These are phyloP conservation scores for Tylopilus rubrobrunneus DNA, from an alignment of 768 basidiomycete species.

Conservation along the genomic window DNA sequence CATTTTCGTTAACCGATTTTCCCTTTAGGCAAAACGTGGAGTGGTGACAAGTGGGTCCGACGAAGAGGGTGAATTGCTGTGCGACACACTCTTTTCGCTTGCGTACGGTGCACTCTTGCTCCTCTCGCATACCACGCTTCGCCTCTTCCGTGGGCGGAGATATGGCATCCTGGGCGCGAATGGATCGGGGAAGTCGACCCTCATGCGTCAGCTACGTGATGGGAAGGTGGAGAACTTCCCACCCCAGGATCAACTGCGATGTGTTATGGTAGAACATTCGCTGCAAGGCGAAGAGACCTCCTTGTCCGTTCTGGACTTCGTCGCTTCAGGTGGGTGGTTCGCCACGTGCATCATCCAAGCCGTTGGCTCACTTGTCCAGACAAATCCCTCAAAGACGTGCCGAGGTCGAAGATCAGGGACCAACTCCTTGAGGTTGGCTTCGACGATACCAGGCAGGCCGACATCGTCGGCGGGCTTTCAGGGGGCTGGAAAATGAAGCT, in stretches of 20 bases:
- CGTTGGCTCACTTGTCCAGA: conserved; percentile 41
- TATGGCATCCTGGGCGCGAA: conserved; percentile 98
- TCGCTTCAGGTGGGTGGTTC: conserved; percentile 63
- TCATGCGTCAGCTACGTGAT: conserved; percentile 93
- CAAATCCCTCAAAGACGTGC: conserved; percentile 56
- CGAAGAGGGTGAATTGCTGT: conserved; percentile 82
- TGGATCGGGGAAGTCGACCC: conserved; percentile 92
- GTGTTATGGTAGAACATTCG: conserved; percentile 97
- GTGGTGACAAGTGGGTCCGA: conserved; percentile 38
- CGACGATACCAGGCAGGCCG: conserved; percentile 77
- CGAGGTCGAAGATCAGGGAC: conserved; percentile 68
- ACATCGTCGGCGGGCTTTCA: conserved; percentile 84
- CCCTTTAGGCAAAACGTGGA: conserved; percentile 56
- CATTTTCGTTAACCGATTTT: conserved; percentile 8
- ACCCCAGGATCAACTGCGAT: conserved; percentile 76
- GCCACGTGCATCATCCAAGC: conserved; percentile 3
- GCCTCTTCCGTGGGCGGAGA: conserved; percentile 83
- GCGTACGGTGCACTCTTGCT: conserved; percentile 94
- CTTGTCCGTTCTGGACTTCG: conserved; percentile 81
- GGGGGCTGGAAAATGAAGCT: conserved; percentile 99
- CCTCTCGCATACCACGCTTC: conserved; percentile 89
- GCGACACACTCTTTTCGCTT: conserved; percentile 91
- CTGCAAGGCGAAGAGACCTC: conserved; percentile 91
- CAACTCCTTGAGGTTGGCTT: conserved; percentile 90
- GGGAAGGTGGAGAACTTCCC: conserved; percentile 98